Conservation (phyloP, 2,329 filamentous ascomycete species). For the Helicocarpus griseus region DNA sequence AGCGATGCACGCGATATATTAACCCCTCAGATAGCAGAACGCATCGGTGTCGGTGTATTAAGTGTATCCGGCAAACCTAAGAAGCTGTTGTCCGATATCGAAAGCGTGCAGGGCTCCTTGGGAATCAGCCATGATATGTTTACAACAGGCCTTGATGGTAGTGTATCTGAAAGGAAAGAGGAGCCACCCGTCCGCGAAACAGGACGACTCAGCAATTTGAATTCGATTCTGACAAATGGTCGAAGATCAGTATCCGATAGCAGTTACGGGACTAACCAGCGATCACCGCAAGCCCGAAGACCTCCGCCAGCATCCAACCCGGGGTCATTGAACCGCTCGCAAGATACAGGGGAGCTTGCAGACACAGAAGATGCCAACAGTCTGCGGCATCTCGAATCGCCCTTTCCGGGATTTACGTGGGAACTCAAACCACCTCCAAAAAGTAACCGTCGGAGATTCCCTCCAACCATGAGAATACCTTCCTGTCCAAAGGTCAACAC, state of each 20-base stretch:
- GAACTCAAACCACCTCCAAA: neutral
- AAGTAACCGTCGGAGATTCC: neutral
- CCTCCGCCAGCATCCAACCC: too few relatives aligned
- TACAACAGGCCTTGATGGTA: neutral
- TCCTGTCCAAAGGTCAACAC: neutral
- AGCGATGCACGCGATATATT: slow-evolving; percentile 32
- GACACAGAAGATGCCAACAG: neutral
- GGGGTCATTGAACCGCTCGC: neutral
- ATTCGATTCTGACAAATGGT: neutral
- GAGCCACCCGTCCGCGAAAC: neutral
- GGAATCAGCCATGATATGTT: neutral
- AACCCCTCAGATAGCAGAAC: slow-evolving; percentile 22
- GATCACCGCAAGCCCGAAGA: neutral
- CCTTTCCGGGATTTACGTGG: neutral
- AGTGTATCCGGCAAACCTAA: slow-evolving; percentile 8
- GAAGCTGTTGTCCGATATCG: slow-evolving; percentile 3
- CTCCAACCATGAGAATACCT: neutral
- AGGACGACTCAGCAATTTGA: neutral
- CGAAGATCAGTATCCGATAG: neutral
- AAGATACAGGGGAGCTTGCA: neutral
- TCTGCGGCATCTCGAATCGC: neutral
- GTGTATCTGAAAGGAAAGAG: neutral
- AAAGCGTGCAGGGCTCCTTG: slow-evolving; percentile 7
- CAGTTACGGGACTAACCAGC: neutral
- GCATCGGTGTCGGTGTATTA: slow-evolving; percentile 8